Percentiles rank a stretch among this genome's conserved stretches.
Conservation (phyloP, 192 early-diverging fungal species). For the Paraglomus brasilianum region DNA sequence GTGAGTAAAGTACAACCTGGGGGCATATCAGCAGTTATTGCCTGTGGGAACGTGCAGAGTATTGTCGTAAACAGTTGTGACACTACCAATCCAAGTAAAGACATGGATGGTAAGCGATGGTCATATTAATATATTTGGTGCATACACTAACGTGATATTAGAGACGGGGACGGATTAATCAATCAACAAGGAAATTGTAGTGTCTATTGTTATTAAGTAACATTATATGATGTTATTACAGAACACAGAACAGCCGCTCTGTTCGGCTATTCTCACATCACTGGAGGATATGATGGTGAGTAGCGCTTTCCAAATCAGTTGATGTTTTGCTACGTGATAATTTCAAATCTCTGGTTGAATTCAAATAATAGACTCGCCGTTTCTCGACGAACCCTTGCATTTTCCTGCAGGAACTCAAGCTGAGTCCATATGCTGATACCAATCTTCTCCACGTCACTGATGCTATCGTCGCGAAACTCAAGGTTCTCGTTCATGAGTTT, state of each 20-base stretch:
- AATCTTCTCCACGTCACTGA: slow-evolving; percentile 50
- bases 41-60: slow-evolving; percentile 55
- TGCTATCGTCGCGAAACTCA: background rate
- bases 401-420: slow-evolving; percentile 45
- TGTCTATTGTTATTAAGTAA: too few species aligned
- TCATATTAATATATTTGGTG: too few species aligned
- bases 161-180: too few species aligned
- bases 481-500: too few species aligned
- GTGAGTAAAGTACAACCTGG: slow-evolving; percentile 48
- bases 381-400: too few species aligned
- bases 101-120: slow-evolving; percentile 51
- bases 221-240: too few species aligned
- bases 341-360: too few species aligned
- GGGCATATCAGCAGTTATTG: slow-evolving; percentile 45
- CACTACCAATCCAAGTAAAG: slow-evolving; percentile 48
- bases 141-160: too few species aligned
- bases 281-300: background rate
- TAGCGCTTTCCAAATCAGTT: too few species aligned
- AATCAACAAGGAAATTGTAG: too few species aligned
- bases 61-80: slow-evolving; percentile 52
- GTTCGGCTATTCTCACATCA: slow-evolving; percentile 55
- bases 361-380: too few species aligned
- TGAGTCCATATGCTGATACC: slow-evolving; percentile 55
- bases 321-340: too few species aligned
- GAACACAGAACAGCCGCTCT: slow-evolving; percentile 36